A percentile compares a stretch with the other conserved stretches of the same genome.
Evolutionary conservation across 1,284 basidiomycete genomes (phyloP).

Genomic region (Athelia psychrophila): DNA sequence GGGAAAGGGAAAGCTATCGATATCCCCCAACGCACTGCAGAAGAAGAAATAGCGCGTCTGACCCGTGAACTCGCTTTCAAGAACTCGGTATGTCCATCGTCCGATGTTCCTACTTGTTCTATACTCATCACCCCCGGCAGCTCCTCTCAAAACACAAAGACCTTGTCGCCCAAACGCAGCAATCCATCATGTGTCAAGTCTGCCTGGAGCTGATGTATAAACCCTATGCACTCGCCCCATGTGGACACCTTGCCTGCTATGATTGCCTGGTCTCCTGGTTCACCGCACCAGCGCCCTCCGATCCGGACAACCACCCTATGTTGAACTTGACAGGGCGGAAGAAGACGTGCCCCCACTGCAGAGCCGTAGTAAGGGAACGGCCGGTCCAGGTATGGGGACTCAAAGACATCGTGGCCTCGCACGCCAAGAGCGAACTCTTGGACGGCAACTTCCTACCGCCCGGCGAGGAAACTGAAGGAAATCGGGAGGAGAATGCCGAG

Average conservation of each 20-base stretch:
- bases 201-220: slow-evolving; percentile 69
- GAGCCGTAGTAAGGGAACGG: slow-evolving; percentile 53
- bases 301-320: slow-evolving; percentile 16
- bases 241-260: slow-evolving; percentile 72
- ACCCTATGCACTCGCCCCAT: slow-evolving; percentile 69
- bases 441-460: slow-evolving; percentile 21
- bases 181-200: slow-evolving; percentile 68
- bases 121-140: slow-evolving; percentile 4
- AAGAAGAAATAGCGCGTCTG: slow-evolving; percentile 34
- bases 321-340: slow-evolving; percentile 23
- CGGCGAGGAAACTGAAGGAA: slow-evolving; percentile 3
- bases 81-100: slow-evolving; percentile 29
- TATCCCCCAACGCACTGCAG: slow-evolving; percentile 11
- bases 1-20: background rate
- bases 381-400: slow-evolving; percentile 72
- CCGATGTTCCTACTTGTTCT: background rate
- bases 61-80: slow-evolving; percentile 41
- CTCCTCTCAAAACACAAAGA: slow-evolving; percentile 44
- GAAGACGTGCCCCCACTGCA: slow-evolving; percentile 78
- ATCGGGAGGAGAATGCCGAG: slow-evolving; percentile 28
- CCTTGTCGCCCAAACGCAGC: slow-evolving; percentile 48
- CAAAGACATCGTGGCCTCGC: slow-evolving; percentile 57
- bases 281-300: slow-evolving; percentile 37
- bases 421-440: slow-evolving; percentile 54
- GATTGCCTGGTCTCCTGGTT: slow-evolving; percentile 75